Conservation (phyloP, 352 stramenopile species). For the Phytophthora capsici region DNA sequence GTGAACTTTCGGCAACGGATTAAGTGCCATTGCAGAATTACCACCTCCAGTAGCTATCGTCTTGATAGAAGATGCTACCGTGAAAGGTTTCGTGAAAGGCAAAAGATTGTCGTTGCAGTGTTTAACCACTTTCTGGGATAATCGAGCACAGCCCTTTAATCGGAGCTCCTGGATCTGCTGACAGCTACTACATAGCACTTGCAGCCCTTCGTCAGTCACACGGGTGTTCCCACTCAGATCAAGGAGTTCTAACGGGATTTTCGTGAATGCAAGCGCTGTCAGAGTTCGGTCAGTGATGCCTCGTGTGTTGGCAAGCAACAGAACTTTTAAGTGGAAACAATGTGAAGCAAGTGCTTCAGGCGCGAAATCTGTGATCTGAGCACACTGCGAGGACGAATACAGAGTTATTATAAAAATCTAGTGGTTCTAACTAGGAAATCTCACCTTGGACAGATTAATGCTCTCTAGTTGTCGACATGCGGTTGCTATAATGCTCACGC, state of each 20-base stretch:
- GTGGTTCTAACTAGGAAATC: neutral
- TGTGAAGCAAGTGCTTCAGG: conserved; percentile 56
- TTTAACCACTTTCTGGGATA: conserved; percentile 48
- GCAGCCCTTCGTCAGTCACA: conserved; percentile 62
- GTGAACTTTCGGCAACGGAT: conserved; percentile 40
- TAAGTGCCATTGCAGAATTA: conserved; percentile 38
- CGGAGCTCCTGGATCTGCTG: conserved; percentile 60
- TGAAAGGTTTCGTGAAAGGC: conserved; percentile 48
- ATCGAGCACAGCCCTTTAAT: conserved; percentile 68
- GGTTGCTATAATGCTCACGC: conserved; percentile 59
- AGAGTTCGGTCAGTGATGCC: conserved; percentile 60
- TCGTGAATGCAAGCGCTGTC: conserved; percentile 45
- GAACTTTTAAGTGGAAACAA: conserved; percentile 44
- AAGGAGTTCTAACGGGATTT: conserved; percentile 48
- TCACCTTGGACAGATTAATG: conserved; percentile 69
- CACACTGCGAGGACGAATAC: conserved; percentile 35
- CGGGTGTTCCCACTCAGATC: conserved; percentile 69
- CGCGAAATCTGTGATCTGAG: conserved; percentile 52
- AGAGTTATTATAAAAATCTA: too few species aligned
- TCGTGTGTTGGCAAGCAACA: conserved; percentile 48
- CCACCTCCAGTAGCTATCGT: conserved; percentile 48
- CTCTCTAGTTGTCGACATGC: conserved; percentile 49
- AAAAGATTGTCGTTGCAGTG: conserved; percentile 40
- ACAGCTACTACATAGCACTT: conserved; percentile 42
- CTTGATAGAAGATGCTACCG: conserved; percentile 41